Evolutionary conservation across 805 yeast genomes (phyloP), one percentile per base, ranked within the genome.

Genomic region (Clavispora asparagi): DNA sequence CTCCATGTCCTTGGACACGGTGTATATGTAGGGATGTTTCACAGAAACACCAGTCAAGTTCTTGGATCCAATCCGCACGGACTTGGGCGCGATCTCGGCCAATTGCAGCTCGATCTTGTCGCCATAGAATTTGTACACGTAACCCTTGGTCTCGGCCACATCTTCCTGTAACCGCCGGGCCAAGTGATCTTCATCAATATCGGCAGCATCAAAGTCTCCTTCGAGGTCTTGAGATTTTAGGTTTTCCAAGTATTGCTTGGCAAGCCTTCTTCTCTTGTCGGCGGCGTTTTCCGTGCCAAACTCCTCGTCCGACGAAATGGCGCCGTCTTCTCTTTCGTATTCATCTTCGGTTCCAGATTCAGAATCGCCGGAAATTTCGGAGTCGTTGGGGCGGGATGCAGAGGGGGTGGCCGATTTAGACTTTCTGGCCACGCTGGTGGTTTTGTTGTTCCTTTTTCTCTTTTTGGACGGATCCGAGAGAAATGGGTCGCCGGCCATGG

Each of bases 251-350:
- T 94, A 94, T 65, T 91, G 94, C 65, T 90, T 90, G 14, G 98
- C 98, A 49, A 94, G 74, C 60, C 98, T 75, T 67, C 99, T 80
- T 66, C 99, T 81, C 66, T 88, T 90, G 60, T 94, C 99, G 0
- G 96, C 95, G 8, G 91, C 95, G 41, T 81, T 79, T 65, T 92
- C 98, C 14, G 74, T 76, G 13, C 71, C 80, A 53, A 82, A 80
- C 55, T 85, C 95, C 54, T 83, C 94, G 29, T 85, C 92, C 12
- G 85, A 81, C 13, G 77, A 79, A 19, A 77, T 51, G 30, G 60
- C 67, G 10, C 61, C 63, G 30, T 46, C 54, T 9, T 31, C 44
- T 6, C 35, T 39, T n/a, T 44, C 50, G 35, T 27, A 39, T 11
- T 36, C 49, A 19, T 31, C 43, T 23, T 44, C 46, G 33, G 36